Evolutionary conservation across 768 basidiomycete genomes (phyloP).

Genomic region (Boletus edulis): DNA sequence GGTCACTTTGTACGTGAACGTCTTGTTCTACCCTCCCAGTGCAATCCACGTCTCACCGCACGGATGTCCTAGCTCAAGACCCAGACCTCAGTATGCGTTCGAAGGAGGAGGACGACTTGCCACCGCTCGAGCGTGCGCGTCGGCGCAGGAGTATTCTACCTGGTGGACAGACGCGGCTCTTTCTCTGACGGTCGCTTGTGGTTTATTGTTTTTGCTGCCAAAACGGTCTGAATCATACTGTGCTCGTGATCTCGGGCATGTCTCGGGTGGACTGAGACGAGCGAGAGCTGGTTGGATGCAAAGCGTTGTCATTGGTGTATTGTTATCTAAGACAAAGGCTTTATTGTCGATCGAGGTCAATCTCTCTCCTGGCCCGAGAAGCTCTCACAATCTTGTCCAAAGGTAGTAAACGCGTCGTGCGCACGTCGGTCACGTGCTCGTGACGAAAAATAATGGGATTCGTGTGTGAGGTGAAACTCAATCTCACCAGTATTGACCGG

Average conservation of each 20-base stretch:
- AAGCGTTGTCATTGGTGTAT: not conserved
- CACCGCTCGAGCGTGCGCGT: slow-evolving; percentile 69
- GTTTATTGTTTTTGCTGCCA: not conserved
- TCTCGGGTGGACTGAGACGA: not conserved
- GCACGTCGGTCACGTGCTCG: no score
- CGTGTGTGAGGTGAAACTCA: no score
- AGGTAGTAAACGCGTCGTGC: no score
- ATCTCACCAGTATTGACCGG: no score
- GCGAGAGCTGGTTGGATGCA: not conserved
- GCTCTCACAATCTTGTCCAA: no score
- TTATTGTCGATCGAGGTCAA: no score
- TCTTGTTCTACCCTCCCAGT: not conserved
- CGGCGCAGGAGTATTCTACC: slow-evolving; percentile 42
- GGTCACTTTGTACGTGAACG: slow-evolving; percentile 22
- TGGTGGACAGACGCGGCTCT: slow-evolving; percentile 29
- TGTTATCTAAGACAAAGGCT: slow-evolving; percentile 1
- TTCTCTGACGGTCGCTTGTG: slow-evolving; percentile 3
- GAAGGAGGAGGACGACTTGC: slow-evolving; percentile 54
- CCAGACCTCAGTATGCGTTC: slow-evolving; percentile 22
- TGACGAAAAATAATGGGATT: no score
- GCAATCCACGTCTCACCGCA: slow-evolving; percentile 7
- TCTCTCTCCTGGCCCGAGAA: no score
- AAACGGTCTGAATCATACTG: no score
- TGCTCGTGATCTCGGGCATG: no score
- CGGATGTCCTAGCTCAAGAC: slow-evolving; percentile 18